Evolutionary conservation across 106 monocot species (phyloP), one percentile per base, ranked within the genome.

Genomic region (Dendrobium chrysotoxum): DNA sequence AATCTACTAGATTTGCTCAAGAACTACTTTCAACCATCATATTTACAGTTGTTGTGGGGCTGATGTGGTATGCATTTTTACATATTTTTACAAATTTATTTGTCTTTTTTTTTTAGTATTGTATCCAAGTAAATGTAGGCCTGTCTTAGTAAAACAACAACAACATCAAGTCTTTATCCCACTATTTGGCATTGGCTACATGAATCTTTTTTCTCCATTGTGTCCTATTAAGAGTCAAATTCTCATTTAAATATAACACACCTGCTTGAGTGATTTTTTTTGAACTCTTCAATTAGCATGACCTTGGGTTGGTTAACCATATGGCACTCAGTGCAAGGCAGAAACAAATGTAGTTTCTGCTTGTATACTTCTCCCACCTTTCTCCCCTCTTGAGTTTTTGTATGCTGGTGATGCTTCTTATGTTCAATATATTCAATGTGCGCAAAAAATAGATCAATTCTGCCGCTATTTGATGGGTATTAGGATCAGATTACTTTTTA

Each of bases 1-100:
- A 83, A 79, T 89, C 92, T 38, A 80, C 89, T 70, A 80, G 91
- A 70, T 91, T 91, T 88, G 89, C 93, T 80, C 95, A 95, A 70
- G 95, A 99, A 53, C 70, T 99, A 72, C 30, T 99, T 31, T 88
- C 93, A 53, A 93, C 91, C 40, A 83, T 93, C 76, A 81, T 95
- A 79, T 93, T 89, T 78, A 93, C 88, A 0, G 81, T 91, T 84
- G 86, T 85, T 76, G 84, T 91, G 44, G 93, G 91, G 5, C 50
- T 90, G 18, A 90, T 99, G 87, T 99, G 95, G 95, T 99, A 88
- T 83, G 90, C 53, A 31, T 75, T 81, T 61, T 79, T 35, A 23
- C 20, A 4, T 18, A 64, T 38, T 66, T 79, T 30, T 79, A 7
- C 25, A 39, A 53, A 77, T 26, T 77, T 53, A 13, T 28, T 15